phyloP scores from a whole-genome alignment of 768 basidiomycete genomes.

The Macrolepiota fuliginosa region DNA sequence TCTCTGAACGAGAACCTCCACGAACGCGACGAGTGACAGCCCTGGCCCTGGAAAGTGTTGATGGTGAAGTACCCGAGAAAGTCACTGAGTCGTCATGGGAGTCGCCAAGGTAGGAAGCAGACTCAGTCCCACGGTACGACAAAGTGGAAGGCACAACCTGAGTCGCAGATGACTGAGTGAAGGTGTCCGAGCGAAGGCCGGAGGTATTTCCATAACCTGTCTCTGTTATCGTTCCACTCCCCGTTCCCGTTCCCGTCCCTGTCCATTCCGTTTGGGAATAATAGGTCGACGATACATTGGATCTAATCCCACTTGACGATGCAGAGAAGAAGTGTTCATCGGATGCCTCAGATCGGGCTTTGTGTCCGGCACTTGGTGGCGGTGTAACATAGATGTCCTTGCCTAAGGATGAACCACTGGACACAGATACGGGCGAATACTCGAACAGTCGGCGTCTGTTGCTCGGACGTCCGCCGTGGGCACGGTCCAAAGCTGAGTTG shows the following conservation, averaged over 20 bases:
- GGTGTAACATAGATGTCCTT: constrained; percentile 40
- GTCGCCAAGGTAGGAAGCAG: constrained; percentile 56
- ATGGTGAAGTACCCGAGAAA: constrained; percentile 46
- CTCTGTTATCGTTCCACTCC: background rate
- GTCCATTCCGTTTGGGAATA: constrained; percentile 28
- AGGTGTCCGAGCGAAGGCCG: constrained; percentile 25
- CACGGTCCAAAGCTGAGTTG: constrained; percentile 48
- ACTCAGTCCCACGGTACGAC: constrained; percentile 49
- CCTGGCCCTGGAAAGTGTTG: constrained; percentile 53
- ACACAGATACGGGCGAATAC: constrained; percentile 69
- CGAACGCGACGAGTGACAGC: constrained; percentile 52
- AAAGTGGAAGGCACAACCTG: constrained; percentile 48
- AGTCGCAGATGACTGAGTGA: constrained; percentile 32
- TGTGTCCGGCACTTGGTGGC: constrained; percentile 34
- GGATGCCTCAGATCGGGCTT: constrained; percentile 28
- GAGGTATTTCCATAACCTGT: constrained; percentile 24
- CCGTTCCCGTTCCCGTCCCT: constrained; percentile 12
- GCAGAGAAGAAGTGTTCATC: constrained; percentile 42
- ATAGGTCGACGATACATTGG: constrained; percentile 34
- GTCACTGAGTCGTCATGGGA: constrained; percentile 44
- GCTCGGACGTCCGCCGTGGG: constrained; percentile 37
- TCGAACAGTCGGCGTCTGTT: constrained; percentile 38
- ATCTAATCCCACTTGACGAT: constrained; percentile 28
- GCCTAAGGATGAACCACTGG: constrained; percentile 58
- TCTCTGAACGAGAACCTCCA: constrained; percentile 42